Conservation (phyloP, 1,139 yeast genomes). For the Suhomyces terraborum region DNA sequence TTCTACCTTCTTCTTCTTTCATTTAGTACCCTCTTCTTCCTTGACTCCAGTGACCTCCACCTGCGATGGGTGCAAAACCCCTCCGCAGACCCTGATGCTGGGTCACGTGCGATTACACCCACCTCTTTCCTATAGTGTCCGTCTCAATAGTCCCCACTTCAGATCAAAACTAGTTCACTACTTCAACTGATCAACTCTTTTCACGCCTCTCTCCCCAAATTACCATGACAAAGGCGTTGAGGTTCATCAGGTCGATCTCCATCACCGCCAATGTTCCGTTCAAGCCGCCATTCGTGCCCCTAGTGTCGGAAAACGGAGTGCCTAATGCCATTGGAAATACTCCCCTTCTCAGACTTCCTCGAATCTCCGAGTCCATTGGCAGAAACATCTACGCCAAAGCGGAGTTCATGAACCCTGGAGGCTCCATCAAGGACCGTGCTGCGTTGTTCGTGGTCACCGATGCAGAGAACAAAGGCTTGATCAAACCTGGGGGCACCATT, state of each 20-base stretch:
- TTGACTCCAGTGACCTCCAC: no score
- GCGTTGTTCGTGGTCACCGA: slow-evolving; percentile 76
- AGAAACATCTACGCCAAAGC: slow-evolving; percentile 86
- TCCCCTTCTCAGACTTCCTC: slow-evolving; percentile 69
- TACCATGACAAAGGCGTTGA: slow-evolving; percentile 3
- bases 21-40: no score
- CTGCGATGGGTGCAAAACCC: no score
- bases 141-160: no score
- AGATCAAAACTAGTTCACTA: not conserved
- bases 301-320: slow-evolving; percentile 62
- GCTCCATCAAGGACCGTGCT: slow-evolving; percentile 90
- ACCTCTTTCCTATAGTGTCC: no score
- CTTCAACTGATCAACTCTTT: not conserved
- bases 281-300: slow-evolving; percentile 56
- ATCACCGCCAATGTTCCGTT: slow-evolving; percentile 25
- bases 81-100: no score
- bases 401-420: slow-evolving; percentile 94
- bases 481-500: slow-evolving; percentile 64
- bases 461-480: slow-evolving; percentile 71
- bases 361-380: slow-evolving; percentile 61
- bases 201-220: not conserved
- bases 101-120: no score
- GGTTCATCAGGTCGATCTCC: slow-evolving; percentile 20
- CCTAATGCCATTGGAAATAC: slow-evolving; percentile 86
- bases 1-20: no score